Evolutionary conservation across 2,329 filamentous ascomycete species (phyloP).

Genomic region (Penicillium sp.): DNA sequence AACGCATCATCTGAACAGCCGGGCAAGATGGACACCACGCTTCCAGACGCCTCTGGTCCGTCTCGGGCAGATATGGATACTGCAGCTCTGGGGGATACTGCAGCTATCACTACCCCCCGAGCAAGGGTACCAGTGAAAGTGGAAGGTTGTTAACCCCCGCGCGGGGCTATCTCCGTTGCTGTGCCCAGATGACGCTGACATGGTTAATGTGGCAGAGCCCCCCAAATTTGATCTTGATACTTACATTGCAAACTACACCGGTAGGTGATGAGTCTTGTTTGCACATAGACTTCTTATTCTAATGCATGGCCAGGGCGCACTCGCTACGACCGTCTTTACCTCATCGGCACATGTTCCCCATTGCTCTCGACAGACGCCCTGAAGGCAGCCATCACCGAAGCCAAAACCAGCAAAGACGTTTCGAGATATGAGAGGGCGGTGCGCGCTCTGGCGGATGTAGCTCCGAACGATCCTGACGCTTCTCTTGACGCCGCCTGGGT

Average conservation of each 20-base stretch:
- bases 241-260: conserved; percentile 85
- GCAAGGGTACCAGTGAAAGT: conserved; percentile 22
- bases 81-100: neutral
- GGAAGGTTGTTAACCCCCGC: conserved; percentile 24
- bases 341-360: conserved; percentile 76
- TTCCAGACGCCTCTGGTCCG: conserved; percentile 25
- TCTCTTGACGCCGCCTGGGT: conserved; percentile 70
- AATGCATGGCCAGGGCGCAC: conserved; percentile 62
- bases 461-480: conserved; percentile 67
- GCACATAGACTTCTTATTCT: neutral
- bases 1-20: neutral
- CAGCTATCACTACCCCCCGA: neutral
- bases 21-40: conserved; percentile 25
- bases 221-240: conserved; percentile 90
- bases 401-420: conserved; percentile 73
- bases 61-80: conserved; percentile 11
- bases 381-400: conserved; percentile 70
- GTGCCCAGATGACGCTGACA: neutral
- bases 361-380: conserved; percentile 76
- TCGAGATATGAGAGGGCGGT: conserved; percentile 67
- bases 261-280: conserved; percentile 42
- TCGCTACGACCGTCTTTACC: conserved; percentile 72
- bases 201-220: conserved; percentile 51
- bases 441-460: conserved; percentile 60
- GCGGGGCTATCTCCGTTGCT: conserved; percentile 5